Percentiles rank a stretch among this genome's conserved stretches.
These are phyloP conservation scores for Sclerotinia borealis DNA, from an alignment of 2,329 filamentous ascomycete genomes.

Conservation along the genomic window DNA sequence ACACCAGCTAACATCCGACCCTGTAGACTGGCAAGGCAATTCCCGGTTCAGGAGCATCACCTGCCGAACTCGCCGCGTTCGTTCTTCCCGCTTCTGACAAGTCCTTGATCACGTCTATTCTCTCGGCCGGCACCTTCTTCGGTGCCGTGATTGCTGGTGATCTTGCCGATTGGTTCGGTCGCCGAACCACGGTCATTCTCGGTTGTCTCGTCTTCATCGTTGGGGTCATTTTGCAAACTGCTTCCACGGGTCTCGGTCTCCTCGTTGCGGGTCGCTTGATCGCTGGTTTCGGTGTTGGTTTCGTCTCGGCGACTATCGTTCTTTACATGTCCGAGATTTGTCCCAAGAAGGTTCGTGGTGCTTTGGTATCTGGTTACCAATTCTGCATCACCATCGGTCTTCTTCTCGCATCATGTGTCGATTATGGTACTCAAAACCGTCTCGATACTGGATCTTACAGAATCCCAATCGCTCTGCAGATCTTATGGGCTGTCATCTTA, in stretches of 20 bases:
- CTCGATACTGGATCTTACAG: constrained; percentile 64
- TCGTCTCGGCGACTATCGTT: constrained; percentile 74
- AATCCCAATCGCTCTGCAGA: constrained; percentile 75
- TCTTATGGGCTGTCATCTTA: constrained; percentile 73
- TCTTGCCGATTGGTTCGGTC: constrained; percentile 66
- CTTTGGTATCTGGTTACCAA: constrained; percentile 76
- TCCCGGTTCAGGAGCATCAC: constrained; percentile 17
- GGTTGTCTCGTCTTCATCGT: constrained; percentile 63
- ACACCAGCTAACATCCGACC: background rate
- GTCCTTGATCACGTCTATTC: constrained; percentile 61
- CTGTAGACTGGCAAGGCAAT: constrained; percentile 19
- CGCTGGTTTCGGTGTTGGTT: constrained; percentile 72
- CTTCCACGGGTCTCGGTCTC: constrained; percentile 41
- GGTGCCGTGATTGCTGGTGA: constrained; percentile 74
- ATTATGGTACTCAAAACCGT: constrained; percentile 62
- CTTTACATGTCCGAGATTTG: constrained; percentile 63
- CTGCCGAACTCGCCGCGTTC: constrained; percentile 19
- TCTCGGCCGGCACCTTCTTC: constrained; percentile 74
- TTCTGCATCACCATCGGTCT: constrained; percentile 79
- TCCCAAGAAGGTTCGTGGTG: constrained; percentile 69
- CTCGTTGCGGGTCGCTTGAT: constrained; percentile 61
- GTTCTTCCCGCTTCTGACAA: constrained; percentile 41
- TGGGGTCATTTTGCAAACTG: constrained; percentile 57
- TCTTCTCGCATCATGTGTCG: constrained; percentile 66
- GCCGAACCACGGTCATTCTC: constrained; percentile 62